Evolutionary conservation across 345 rosid genomes (phyloP), one percentile per base, ranked within the genome.

Genomic region (Ceriops zippeliana): DNA sequence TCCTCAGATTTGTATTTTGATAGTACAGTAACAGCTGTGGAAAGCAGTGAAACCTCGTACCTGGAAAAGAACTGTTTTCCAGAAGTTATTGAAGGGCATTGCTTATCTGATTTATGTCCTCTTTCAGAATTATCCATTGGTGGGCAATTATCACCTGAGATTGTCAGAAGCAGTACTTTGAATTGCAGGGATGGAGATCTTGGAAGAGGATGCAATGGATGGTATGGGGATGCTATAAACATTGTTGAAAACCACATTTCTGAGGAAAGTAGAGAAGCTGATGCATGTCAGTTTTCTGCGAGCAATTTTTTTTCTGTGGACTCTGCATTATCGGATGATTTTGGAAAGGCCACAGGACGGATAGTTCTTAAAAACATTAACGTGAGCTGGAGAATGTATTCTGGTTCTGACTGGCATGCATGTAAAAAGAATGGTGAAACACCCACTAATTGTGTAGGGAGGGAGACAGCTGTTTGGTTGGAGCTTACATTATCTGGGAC

Each of bases 81-180:
- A 64, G 96, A 95, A 78, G 62, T 89, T 66, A 87, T 95, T 66
- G 99, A 95, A 78, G 78, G 91, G 76, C 89, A 91, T 78, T 91
- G 88, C 79, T 56, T 85, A 63, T 74, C 96, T 58, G 88, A 89
- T 61, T 83, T 83, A 51, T 63, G 74, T 67, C 72, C 92, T 47
- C 75, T 76, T 51, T 79, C 98, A 66, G 91, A 81, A 76, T 73
- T 87, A 69, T 73, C 93, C 46, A 49, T 64, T 21, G 92, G 82
- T 71, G 73, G 73, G 71, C 81, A 79, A 63, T 71, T 78, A 9
- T 75, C 84, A 1, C 70, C 68, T 58, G 76, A 78, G 46, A 63
- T 38, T 60, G 66, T 73, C 31, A 70, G 49, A 72, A 70, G 70
- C 75, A 74, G 73, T 71, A 78, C 80, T 31, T 32, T 67, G 71